Evolutionary conservation across 164 flowering plant species (phyloP), one percentile per base, ranked within the genome.

Genomic region (Tetrastigma voinierianum): DNA sequence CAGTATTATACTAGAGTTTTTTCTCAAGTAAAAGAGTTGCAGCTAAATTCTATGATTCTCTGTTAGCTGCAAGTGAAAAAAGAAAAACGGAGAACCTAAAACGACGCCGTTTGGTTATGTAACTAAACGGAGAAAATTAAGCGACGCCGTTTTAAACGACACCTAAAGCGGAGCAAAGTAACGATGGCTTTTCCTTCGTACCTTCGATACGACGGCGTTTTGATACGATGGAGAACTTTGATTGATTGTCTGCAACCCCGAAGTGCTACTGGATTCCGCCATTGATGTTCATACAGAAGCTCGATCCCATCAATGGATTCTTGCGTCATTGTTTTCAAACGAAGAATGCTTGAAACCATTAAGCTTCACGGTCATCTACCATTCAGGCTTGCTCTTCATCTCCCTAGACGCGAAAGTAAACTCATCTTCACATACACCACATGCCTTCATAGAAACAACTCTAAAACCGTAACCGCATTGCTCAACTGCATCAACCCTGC

Each of bases 391-490:
- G 7, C 46, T 84, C 67, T 80, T 78, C 75, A 18, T 66, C 55
- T 79, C 77, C 55, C 76, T 46, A 61, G 47, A 69, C 70, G 82
- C 24, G 81, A 78, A 20, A 56, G 78, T 60, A 55, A 73, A 2
- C 87, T 90, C 69, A 73, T 83, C 55, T 68, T 74, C 66, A 17
- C 87, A 51, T 86, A 84, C 74, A 62, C 86, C 46, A 58, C 70
- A 10, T 79, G 73, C 76, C 70, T 64, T 32, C 53, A 40, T 49
- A 46, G 45, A 44, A 69, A 54, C 75, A 44, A n/a, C 62, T 63
- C 61, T 23, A 57, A 74, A 58, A 72, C 67, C 24, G 15, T 85
- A 11, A 69, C 56, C 9, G 40, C 40, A 49, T 40, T 64, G 25
- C 18, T 77, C 70, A 72, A 59, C 20, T 74, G 65, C 82, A 65